phyloP scores from a whole-genome alignment of 257 asterid species.

The Echites panduratus region DNA sequence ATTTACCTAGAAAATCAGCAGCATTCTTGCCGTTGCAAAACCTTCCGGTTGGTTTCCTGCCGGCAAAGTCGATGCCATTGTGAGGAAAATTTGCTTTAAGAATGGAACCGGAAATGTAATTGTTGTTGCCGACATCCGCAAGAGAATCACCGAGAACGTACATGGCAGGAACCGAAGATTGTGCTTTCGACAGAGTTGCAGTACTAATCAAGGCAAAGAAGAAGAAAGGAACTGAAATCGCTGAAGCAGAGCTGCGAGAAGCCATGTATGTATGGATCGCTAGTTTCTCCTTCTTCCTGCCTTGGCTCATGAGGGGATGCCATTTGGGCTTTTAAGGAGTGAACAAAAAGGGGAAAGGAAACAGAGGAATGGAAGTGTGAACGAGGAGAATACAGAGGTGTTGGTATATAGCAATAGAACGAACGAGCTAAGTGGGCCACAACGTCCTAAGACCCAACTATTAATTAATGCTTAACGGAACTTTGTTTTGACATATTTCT shows the following conservation, averaged over 20 bases:
- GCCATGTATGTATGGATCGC: background rate
- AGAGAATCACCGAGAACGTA: slow-evolving; percentile 81
- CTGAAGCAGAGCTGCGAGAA: background rate
- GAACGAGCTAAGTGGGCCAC: too few species aligned
- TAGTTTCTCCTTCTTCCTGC: too few species aligned
- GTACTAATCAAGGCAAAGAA: slow-evolving; percentile 15
- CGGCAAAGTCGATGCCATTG: slow-evolving; percentile 62
- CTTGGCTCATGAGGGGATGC: background rate
- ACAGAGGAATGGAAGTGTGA: slow-evolving; percentile 4
- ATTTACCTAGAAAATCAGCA: slow-evolving; percentile 65
- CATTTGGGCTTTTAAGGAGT: background rate
- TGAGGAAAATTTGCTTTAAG: slow-evolving; percentile 57
- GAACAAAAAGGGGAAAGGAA: background rate
- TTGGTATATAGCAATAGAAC: background rate
- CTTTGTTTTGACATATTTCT: slow-evolving; percentile 9
- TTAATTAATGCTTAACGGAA: background rate
- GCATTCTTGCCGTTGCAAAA: slow-evolving; percentile 78
- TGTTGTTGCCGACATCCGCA: slow-evolving; percentile 76
- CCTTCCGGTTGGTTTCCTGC: slow-evolving; percentile 62
- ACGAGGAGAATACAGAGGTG: slow-evolving; percentile 6
- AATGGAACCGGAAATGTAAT: slow-evolving; percentile 34
- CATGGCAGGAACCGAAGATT: slow-evolving; percentile 37
- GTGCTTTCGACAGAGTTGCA: slow-evolving; percentile 25
- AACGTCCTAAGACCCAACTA: too few species aligned
- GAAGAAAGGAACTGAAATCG: background rate